Conservation (phyloP, 768 basidiomycete species). For the Phaffia tasmanica region DNA sequence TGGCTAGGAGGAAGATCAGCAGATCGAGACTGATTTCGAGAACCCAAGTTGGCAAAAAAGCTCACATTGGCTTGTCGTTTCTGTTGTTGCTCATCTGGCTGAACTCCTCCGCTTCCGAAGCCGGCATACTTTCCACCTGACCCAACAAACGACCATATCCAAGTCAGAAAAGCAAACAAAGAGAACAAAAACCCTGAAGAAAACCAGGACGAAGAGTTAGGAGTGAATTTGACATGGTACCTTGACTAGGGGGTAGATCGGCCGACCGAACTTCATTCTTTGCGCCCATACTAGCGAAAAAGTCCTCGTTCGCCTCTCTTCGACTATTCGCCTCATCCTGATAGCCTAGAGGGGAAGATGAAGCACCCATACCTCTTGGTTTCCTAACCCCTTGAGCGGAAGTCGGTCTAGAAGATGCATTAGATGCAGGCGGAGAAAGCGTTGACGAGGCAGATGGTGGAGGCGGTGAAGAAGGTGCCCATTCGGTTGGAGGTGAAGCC, state of each 20-base stretch:
- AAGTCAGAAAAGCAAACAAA: background rate
- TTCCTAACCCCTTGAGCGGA: constrained; percentile 78
- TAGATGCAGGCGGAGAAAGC: constrained; percentile 26
- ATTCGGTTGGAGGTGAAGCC: constrained; percentile 54
- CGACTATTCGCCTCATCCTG: constrained; percentile 42
- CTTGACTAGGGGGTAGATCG: constrained; percentile 81
- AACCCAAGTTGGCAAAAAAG: constrained; percentile 72
- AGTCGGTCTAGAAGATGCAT: constrained; percentile 51
- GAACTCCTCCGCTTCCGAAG: too few relatives aligned
- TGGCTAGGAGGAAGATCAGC: constrained; percentile 78
- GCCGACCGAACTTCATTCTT: constrained; percentile 66
- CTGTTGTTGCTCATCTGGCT: too few relatives aligned
- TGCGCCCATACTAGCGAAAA: constrained; percentile 70
- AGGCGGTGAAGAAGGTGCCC: constrained; percentile 67
- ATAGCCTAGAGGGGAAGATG: constrained; percentile 45
- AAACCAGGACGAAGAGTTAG: background rate
- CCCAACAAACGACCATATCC: background rate
- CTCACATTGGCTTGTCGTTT: constrained; percentile 53
- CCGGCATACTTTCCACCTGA: too few relatives aligned
- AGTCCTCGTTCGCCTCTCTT: constrained; percentile 73
- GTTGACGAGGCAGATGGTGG: constrained; percentile 33
- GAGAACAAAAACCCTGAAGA: background rate
- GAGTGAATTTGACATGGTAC: constrained; percentile 32
- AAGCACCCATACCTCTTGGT: constrained; percentile 54
- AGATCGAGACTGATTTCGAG: constrained; percentile 62